phyloP scores from a whole-genome alignment of 2,329 filamentous ascomycete genomes.

The Leptosphaerulina australis region DNA sequence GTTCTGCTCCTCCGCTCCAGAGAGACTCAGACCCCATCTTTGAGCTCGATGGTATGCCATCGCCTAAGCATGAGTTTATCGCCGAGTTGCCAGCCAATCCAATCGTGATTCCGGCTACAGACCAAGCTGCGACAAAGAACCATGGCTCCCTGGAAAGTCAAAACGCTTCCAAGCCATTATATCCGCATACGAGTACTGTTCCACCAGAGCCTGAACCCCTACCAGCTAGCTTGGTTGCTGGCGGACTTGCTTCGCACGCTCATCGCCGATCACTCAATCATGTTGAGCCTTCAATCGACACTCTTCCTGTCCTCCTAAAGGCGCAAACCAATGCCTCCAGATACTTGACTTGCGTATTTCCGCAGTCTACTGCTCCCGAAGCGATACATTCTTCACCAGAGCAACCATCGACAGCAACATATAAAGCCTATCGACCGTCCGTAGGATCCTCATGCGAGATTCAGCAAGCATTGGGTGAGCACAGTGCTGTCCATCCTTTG shows the following conservation, averaged over 20 bases:
- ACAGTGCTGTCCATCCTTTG: slow-evolving; percentile 1
- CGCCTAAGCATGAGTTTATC: slow-evolving; percentile 14
- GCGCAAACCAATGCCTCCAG: slow-evolving; percentile 10
- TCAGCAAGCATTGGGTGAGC: too few species aligned
- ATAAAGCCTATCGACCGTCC: slow-evolving; percentile 12
- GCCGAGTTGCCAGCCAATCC: slow-evolving; percentile 29
- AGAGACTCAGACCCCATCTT: slow-evolving; percentile 6
- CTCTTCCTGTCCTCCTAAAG: not conserved
- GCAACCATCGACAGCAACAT: not conserved
- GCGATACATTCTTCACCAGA: not conserved
- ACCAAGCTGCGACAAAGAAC: not conserved
- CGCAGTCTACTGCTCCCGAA: not conserved
- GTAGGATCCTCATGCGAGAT: too few species aligned
- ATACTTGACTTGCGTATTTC: not conserved
- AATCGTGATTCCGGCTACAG: not conserved
- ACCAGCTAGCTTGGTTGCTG: slow-evolving; percentile 31
- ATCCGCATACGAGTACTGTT: slow-evolving; percentile 12
- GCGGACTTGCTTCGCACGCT: slow-evolving; percentile 15
- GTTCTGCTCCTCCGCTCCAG: slow-evolving; percentile 3
- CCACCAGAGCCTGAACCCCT: slow-evolving; percentile 5
- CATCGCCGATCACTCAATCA: slow-evolving; percentile 1
- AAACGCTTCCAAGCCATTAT: not conserved
- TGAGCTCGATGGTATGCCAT: slow-evolving; percentile 22
- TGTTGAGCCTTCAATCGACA: not conserved
- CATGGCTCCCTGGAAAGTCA: not conserved